These are phyloP conservation scores for Plasmodium sp. DNA, from an alignment of 169 alveolate species.

Conservation along the genomic window DNA sequence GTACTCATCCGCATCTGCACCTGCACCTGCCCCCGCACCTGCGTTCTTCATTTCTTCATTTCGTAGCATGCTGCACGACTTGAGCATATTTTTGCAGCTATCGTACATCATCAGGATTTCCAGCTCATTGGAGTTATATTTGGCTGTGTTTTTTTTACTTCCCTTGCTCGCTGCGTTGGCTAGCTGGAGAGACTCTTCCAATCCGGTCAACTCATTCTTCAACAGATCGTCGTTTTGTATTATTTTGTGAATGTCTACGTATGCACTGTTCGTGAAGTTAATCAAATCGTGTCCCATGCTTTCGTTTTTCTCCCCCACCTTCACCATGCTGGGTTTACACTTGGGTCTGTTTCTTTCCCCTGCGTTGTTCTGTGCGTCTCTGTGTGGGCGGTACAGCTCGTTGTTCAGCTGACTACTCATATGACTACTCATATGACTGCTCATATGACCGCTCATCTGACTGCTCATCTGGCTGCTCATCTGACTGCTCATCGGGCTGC, in stretches of 20 bases:
- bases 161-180: neutral
- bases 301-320: neutral
- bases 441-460: neutral
- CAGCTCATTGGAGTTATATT: neutral
- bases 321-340: neutral
- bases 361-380: neutral
- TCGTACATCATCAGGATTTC: slow-evolving; percentile 23
- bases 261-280: slow-evolving; percentile 34
- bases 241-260: slow-evolving; percentile 54
- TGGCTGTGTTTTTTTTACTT: neutral
- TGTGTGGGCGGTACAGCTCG: neutral
- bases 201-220: slow-evolving; percentile 39
- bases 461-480: neutral
- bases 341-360: neutral
- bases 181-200: slow-evolving; percentile 28
- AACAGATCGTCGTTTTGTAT: slow-evolving; percentile 44
- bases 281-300: slow-evolving; percentile 30
- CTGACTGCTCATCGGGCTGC: too few species aligned
- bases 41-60: slow-evolving; percentile 15
- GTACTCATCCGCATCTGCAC: slow-evolving; percentile 2
- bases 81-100: slow-evolving; percentile 14
- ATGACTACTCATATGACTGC: too few species aligned
- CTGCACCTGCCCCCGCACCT: neutral
- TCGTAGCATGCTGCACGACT: neutral
- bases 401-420: neutral